A percentile compares a stretch with the other conserved stretches of the same genome.
Evolutionary conservation across 2,329 filamentous ascomycete genomes (phyloP).

Genomic region (Fusarium liriodendri): DNA sequence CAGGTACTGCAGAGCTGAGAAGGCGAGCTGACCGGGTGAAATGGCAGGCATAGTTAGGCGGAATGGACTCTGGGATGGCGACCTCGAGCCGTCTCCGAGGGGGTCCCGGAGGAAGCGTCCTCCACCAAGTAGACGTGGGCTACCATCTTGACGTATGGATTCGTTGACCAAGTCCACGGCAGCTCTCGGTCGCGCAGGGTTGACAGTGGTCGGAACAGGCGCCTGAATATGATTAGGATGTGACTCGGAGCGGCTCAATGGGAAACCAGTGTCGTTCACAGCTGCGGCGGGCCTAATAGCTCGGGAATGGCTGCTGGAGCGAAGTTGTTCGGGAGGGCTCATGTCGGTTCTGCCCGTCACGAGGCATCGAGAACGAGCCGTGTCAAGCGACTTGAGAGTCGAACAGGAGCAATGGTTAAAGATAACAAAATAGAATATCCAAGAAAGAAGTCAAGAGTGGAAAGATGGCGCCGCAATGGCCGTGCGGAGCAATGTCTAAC

Average conservation of each 20-base stretch:
- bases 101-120: conserved; percentile 52
- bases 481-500: conserved; percentile 12
- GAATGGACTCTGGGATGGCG: conserved; percentile 52
- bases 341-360: conserved; percentile 46
- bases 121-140: conserved; percentile 39
- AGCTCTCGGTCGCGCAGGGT: conserved; percentile 32
- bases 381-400: conserved; percentile 14
- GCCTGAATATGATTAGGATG: conserved; percentile 28
- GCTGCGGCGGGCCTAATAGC: conserved; percentile 40
- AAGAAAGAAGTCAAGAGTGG: conserved; percentile 6
- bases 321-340: conserved; percentile 46
- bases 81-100: conserved; percentile 43
- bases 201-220: conserved; percentile 21
- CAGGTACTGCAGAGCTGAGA: conserved; percentile 78
- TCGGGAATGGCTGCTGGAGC: conserved; percentile 45
- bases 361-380: conserved; percentile 38
- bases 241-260: conserved; percentile 24
- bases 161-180: conserved; percentile 30
- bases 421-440: background rate
- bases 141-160: conserved; percentile 37
- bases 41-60: conserved; percentile 59
- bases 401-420: conserved; percentile 1
- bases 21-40: conserved; percentile 67
- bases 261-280: conserved; percentile 37
- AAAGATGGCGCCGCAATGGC: conserved; percentile 21